Evolutionary conservation across 495 filamentous ascomycete species (phyloP).

Genomic region (Endocarpon pusillum): DNA sequence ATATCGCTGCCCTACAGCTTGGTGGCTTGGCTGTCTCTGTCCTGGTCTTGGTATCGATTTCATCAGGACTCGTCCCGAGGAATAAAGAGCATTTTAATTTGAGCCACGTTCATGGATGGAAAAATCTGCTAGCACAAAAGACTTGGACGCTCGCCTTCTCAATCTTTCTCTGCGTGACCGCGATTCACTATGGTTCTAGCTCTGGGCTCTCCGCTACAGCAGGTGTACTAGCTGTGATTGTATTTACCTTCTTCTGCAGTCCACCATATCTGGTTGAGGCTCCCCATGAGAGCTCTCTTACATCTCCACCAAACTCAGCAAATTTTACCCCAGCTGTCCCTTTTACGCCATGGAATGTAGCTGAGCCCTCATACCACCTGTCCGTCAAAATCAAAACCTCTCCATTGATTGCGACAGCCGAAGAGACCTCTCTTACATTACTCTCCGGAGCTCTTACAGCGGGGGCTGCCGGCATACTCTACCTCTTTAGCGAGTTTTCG

Average conservation of each 20-base stretch:
- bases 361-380: background rate
- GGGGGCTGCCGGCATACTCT: too few species aligned
- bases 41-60: slow-evolving; percentile 1
- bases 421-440: slow-evolving; percentile 11
- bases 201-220: too few species aligned
- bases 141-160: too few species aligned
- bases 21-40: slow-evolving; percentile 2
- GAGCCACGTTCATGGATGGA: background rate
- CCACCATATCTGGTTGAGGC: too few species aligned
- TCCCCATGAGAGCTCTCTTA: slow-evolving; percentile 1
- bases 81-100: background rate
- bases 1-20: slow-evolving; percentile 3
- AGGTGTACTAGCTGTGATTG: too few species aligned
- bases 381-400: slow-evolving; percentile 3
- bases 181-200: too few species aligned
- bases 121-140: background rate
- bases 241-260: too few species aligned
- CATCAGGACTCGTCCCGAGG: background rate
- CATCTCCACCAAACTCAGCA: slow-evolving; percentile 4
- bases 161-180: too few species aligned
- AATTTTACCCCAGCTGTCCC: slow-evolving; percentile 7
- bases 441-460: slow-evolving; percentile 3
- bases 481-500: too few species aligned
- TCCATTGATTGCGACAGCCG: slow-evolving; percentile 8
- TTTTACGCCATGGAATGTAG: slow-evolving; percentile 5